These are phyloP conservation scores for Saururus chinensis DNA, from an alignment of 164 flowering plant species.

Conservation along the genomic window DNA sequence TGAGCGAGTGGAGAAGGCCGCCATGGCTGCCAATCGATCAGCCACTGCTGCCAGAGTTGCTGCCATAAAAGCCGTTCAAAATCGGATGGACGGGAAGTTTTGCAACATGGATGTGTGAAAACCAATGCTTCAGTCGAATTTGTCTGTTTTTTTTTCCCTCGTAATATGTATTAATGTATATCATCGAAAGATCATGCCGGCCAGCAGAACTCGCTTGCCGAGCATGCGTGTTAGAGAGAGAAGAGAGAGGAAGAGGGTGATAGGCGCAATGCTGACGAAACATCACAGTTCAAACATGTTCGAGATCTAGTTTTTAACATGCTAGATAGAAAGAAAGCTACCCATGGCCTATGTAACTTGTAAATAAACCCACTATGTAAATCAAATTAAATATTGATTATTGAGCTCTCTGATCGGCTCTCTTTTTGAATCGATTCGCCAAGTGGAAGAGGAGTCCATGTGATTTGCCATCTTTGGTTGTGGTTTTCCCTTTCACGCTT, in stretches of 20 bases:
- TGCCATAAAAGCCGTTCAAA: slow-evolving; percentile 90
- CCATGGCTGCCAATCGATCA: slow-evolving; percentile 71
- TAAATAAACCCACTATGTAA: slow-evolving; percentile 35
- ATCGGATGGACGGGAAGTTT: slow-evolving; percentile 68
- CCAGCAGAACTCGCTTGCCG: slow-evolving; percentile 28
- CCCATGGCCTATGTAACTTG: slow-evolving; percentile 37
- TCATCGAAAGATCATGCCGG: slow-evolving; percentile 1
- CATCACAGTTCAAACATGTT: slow-evolving; percentile 4
- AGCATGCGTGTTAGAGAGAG: slow-evolving; percentile 27
- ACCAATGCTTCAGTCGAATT: slow-evolving; percentile 6
- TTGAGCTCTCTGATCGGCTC: slow-evolving; percentile 4
- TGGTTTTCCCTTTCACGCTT: background rate
- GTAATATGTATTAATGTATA: slow-evolving; percentile 5
- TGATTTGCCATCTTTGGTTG: slow-evolving; percentile 1
- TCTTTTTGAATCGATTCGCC: background rate
- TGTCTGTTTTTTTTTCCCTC: slow-evolving; percentile 25
- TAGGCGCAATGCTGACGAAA: too few relatives aligned
- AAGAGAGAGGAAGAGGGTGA: slow-evolving; percentile 6
- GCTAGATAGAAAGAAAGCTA: slow-evolving; percentile 1
- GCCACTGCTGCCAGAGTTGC: slow-evolving; percentile 97
- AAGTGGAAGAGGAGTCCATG: slow-evolving; percentile 2
- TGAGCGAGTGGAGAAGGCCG: slow-evolving; percentile 75
- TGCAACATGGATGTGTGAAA: slow-evolving; percentile 36
- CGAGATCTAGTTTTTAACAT: slow-evolving; percentile 13
- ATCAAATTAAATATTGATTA: slow-evolving; percentile 33